Conservation (phyloP, 306 rosid genomes). For the Gynostemma pentaphyllum region DNA sequence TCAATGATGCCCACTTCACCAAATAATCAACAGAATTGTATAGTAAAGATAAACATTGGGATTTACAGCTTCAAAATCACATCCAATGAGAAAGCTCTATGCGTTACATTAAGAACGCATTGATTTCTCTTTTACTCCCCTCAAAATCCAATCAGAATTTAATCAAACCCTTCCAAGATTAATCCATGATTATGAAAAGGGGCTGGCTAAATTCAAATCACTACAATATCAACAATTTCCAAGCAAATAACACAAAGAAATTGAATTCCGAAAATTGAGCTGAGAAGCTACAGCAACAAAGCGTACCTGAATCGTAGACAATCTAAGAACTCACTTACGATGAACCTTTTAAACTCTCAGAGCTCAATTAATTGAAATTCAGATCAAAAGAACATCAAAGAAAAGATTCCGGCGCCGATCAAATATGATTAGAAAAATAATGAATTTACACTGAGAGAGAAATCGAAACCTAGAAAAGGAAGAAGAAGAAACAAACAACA, state of each 20-base stretch:
- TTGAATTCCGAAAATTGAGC: neutral
- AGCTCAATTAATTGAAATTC: neutral
- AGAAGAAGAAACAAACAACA: conserved; percentile 26
- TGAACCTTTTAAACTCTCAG: conserved; percentile 5
- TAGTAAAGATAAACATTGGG: neutral
- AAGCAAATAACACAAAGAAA: neutral
- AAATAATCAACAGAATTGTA: conserved; percentile 1
- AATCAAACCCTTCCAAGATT: conserved; percentile 19
- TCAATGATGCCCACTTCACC: conserved; percentile 19
- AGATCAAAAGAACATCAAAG: conserved; percentile 1
- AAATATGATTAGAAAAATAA: neutral
- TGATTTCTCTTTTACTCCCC: conserved; percentile 9
- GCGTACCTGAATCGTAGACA: neutral
- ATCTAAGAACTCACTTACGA: conserved; percentile 13
- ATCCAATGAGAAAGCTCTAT: neutral
- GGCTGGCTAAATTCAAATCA: neutral
- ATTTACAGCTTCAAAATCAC: neutral
- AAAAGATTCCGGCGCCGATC: conserved; percentile 6
- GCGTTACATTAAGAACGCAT: neutral
- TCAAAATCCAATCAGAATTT: conserved; percentile 5
- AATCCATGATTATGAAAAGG: conserved; percentile 13
- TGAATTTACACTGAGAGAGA: conserved; percentile 10
- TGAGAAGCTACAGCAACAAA: neutral
- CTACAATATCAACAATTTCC: conserved; percentile 7
- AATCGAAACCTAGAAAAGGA: conserved; percentile 18